These are phyloP conservation scores for Ilyonectria destructans DNA, from an alignment of 2,329 filamentous ascomycete genomes.

Conservation along the genomic window DNA sequence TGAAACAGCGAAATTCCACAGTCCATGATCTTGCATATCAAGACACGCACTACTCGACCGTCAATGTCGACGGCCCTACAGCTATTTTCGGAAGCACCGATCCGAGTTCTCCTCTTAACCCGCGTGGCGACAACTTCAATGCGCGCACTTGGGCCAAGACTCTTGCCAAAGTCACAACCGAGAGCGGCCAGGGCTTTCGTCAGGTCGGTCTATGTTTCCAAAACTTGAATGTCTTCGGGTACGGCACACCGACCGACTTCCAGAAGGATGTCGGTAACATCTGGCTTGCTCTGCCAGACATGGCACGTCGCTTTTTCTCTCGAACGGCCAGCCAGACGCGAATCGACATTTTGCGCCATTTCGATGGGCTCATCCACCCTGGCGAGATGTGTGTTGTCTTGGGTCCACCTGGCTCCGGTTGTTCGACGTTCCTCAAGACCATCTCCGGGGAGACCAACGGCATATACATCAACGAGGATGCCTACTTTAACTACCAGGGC, in stretches of 20 bases:
- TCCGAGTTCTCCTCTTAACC: slow-evolving; percentile 18
- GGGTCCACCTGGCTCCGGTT: slow-evolving; percentile 10
- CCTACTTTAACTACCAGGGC: slow-evolving; percentile 27
- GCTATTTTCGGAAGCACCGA: slow-evolving; percentile 6
- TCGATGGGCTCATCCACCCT: slow-evolving; percentile 18
- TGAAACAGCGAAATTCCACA: background rate
- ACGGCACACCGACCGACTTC: slow-evolving; percentile 20
- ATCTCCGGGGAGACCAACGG: slow-evolving; percentile 20
- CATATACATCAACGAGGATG: slow-evolving; percentile 1
- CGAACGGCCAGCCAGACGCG: background rate
- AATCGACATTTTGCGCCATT: slow-evolving; percentile 13
- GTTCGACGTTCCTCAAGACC: slow-evolving; percentile 24
- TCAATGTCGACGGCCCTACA: background rate
- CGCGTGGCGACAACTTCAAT: background rate
- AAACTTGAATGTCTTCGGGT: slow-evolving; percentile 23
- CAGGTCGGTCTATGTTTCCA: slow-evolving; percentile 27
- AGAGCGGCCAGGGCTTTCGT: slow-evolving; percentile 14
- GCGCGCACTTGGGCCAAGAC: slow-evolving; percentile 13
- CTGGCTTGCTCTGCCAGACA: slow-evolving; percentile 17
- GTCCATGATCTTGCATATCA: slow-evolving; percentile 9
- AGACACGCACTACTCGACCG: slow-evolving; percentile 1
- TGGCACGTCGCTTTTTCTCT: slow-evolving; percentile 13
- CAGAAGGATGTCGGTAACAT: slow-evolving; percentile 23
- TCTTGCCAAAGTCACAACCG: background rate
- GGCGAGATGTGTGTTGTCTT: slow-evolving; percentile 27